Conservation (phyloP, 2,329 filamentous ascomycete genomes). For the Ophiostoma pallidulum region DNA sequence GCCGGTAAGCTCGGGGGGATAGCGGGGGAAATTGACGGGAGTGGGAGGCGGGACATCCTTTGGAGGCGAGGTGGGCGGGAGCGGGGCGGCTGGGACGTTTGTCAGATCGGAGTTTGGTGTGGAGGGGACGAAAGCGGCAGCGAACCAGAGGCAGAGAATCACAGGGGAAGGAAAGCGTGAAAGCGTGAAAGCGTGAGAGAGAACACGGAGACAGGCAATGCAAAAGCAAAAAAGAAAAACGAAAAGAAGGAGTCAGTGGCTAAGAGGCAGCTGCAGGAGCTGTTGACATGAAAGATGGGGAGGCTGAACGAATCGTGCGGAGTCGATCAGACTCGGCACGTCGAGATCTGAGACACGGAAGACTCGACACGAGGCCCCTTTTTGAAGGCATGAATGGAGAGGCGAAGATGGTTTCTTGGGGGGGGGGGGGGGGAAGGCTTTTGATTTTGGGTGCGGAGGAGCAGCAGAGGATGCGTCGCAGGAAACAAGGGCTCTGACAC, state of each 20-base stretch:
- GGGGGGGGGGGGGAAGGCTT: too few relatives aligned
- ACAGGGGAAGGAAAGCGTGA: constrained; percentile 6
- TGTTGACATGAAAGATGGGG: too few relatives aligned
- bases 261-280: too few relatives aligned
- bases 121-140: too few relatives aligned
- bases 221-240: too few relatives aligned
- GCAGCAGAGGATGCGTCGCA: not conserved
- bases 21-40: constrained; percentile 41
- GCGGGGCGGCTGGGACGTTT: constrained; percentile 11
- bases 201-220: too few relatives aligned
- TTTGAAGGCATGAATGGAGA: not conserved
- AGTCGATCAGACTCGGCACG: constrained; percentile 9
- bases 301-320: not conserved
- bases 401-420: not conserved
- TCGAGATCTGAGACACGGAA: not conserved
- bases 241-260: too few relatives aligned
- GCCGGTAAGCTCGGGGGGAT: constrained; percentile 23
- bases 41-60: constrained; percentile 49
- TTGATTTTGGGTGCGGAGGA: not conserved
- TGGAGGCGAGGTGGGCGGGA: constrained; percentile 25
- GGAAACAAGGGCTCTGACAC: too few relatives aligned
- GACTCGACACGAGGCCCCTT: not conserved
- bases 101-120: constrained; percentile 7
- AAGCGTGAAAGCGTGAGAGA: not conserved
- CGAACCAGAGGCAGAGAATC: not conserved